A percentile compares a stretch with the other conserved stretches of the same genome.
These are phyloP conservation scores for Datisca glomerata DNA, from an alignment of 306 rosid genomes.

Conservation along the genomic window DNA sequence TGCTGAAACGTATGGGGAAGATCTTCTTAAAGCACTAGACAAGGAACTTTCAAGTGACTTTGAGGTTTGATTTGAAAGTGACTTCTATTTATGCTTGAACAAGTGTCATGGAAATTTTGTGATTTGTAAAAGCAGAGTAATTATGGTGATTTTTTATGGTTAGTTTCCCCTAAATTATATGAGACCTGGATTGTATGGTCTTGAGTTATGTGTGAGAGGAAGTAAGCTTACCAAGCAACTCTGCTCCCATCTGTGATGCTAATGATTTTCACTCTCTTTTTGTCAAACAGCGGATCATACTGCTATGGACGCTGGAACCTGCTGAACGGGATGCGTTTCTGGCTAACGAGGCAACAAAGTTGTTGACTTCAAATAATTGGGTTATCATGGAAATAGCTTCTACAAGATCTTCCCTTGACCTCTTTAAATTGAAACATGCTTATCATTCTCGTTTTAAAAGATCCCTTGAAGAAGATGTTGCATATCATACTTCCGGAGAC, in stretches of 20 bases:
- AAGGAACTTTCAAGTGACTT: constrained; percentile 47
- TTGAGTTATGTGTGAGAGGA: too few relatives aligned
- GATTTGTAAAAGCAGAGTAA: too few relatives aligned
- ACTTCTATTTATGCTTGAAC: too few relatives aligned
- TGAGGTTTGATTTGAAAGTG: constrained; percentile 32
- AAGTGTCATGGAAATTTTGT: too few relatives aligned
- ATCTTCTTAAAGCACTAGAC: constrained; percentile 37
- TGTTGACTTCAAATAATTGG: constrained; percentile 26
- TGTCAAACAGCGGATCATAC: constrained; percentile 23
- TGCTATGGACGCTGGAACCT: constrained; percentile 39
- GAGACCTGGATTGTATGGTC: too few relatives aligned
- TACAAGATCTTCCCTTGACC: constrained; percentile 29
- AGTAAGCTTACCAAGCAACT: too few relatives aligned
- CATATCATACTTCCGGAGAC: constrained; percentile 44
- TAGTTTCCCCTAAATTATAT: too few relatives aligned
- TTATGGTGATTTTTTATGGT: too few relatives aligned
- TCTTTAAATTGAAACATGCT: constrained; percentile 30
- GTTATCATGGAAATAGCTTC: constrained; percentile 39
- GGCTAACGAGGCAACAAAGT: constrained; percentile 36
- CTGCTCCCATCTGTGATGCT: not conserved
- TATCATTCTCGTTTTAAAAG: constrained; percentile 40
- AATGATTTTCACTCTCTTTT: constrained; percentile 2
- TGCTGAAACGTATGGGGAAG: constrained; percentile 31
- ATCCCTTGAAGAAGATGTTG: constrained; percentile 52
- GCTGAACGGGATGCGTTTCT: constrained; percentile 44